These are phyloP conservation scores for Aspergillus sp. DNA, from an alignment of 2,329 filamentous ascomycete genomes.

Conservation along the genomic window DNA sequence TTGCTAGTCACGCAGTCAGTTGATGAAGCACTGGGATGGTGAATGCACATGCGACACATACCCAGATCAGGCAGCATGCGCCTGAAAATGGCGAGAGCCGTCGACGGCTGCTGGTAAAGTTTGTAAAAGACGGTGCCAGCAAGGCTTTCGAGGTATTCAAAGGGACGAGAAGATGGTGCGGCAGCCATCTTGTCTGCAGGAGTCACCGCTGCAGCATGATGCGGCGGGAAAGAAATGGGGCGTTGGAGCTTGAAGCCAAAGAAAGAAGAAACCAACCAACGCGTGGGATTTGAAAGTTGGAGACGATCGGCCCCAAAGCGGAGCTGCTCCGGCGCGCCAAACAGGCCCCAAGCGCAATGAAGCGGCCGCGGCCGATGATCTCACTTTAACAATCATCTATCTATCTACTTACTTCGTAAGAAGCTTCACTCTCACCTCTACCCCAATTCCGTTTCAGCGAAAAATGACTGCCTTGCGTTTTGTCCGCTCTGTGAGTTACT, in stretches of 20 bases:
- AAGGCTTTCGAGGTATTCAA: slow-evolving; percentile 91
- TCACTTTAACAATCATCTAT: slow-evolving; percentile 7
- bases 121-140: slow-evolving; percentile 86
- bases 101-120: slow-evolving; percentile 94
- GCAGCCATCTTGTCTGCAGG: slow-evolving; percentile 51
- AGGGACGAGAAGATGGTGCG: slow-evolving; percentile 60
- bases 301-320: neutral
- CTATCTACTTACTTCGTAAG: too few species aligned
- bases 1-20: slow-evolving; percentile 59
- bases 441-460: neutral
- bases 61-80: slow-evolving; percentile 94
- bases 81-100: slow-evolving; percentile 90
- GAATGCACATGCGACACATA: slow-evolving; percentile 45
- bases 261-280: slow-evolving; percentile 5
- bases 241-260: neutral
- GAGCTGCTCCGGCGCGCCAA: slow-evolving; percentile 29
- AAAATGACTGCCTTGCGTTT: slow-evolving; percentile 61
- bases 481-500: slow-evolving; percentile 62
- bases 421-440: neutral
- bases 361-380: slow-evolving; percentile 26
- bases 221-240: slow-evolving; percentile 15
- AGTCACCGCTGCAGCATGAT: slow-evolving; percentile 32
- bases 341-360: slow-evolving; percentile 34
- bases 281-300: neutral
- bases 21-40: slow-evolving; percentile 4